Evolutionary conservation across 345 rosid genomes (phyloP), one percentile per base, ranked within the genome.

Genomic region (Sapria himalayana): DNA sequence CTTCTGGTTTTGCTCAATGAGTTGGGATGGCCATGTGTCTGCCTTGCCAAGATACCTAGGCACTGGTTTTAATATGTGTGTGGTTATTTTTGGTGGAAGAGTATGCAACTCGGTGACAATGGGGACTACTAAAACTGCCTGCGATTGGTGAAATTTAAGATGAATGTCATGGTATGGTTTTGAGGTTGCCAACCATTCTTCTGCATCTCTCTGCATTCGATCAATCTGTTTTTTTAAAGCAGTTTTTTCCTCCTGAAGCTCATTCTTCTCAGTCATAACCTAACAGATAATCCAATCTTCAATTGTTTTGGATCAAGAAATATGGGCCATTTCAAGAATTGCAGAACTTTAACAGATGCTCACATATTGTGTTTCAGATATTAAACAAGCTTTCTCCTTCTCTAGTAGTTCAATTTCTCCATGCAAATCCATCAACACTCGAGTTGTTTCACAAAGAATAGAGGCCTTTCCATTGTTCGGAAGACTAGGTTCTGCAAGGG

Each of bases 391-490:
- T 19, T 74, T 67, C 55, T 89, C 98, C 68, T 76, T 71, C 43
- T 63, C 65, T 46, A 89, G 84, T 19, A 61, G 42, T 25, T 82
- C 84, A n/a, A 79, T 79, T 67, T 76, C 84, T 46, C 56, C 61
- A 50, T 56, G 50, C 46, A 71, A 60, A 18, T 79, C 93, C 54
- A 79, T 89, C 63, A 89, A 60, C 25, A 74, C 47, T 35, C 79
- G 70, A 52, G 84, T 50, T 31, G 93, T 72, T 72, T 89, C 95
- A 11, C 58, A 37, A 12, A 89, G 34, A 52, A 72, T 54, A 4
- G 74, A 69, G 19, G 93, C 93, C 71, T 89, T 89, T 35, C 98
- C 94, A 45, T 54, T 79, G 43, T 73, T 89, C 39, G 66, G 71
- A 55, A 62, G 74, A 55, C 49, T 60, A 20, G 76, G 22, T 22